Percentiles rank a stretch among this genome's conserved stretches.
Conservation (phyloP, 495 filamentous ascomycete genomes). For the Glutinoglossum americanum region DNA sequence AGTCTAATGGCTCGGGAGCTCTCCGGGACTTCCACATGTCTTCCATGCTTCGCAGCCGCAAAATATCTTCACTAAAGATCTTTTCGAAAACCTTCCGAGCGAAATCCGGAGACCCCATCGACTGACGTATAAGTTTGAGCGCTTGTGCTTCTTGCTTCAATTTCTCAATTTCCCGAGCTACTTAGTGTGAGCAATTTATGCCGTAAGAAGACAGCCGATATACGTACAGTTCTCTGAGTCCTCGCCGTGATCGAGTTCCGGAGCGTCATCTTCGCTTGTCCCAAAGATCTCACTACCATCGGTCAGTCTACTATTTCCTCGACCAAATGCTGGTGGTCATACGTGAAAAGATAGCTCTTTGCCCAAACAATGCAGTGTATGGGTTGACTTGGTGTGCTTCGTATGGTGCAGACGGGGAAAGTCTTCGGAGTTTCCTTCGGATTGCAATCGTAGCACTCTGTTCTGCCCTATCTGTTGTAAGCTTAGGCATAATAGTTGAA, state of each 20-base stretch:
- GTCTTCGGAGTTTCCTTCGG: slow-evolving; percentile 73
- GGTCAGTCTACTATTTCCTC: slow-evolving; percentile 8
- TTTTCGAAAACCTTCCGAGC: slow-evolving; percentile 70
- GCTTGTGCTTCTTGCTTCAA: slow-evolving; percentile 64
- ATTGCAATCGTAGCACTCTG: slow-evolving; percentile 92
- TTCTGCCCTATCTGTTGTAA: slow-evolving; percentile 34
- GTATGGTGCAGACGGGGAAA: slow-evolving; percentile 90
- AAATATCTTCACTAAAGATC: slow-evolving; percentile 73
- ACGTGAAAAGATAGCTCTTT: slow-evolving; percentile 86
- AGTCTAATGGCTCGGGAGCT: slow-evolving; percentile 52
- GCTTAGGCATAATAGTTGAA: not conserved
- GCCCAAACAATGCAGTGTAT: slow-evolving; percentile 99
- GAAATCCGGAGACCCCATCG: slow-evolving; percentile 68
- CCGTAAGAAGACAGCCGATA: not conserved
- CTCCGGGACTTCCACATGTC: slow-evolving; percentile 87
- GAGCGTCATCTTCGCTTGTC: slow-evolving; percentile 61
- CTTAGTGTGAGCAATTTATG: slow-evolving; percentile 10
- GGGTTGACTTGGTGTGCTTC: slow-evolving; percentile 81
- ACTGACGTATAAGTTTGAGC: slow-evolving; percentile 57
- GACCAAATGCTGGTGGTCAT: slow-evolving; percentile 8
- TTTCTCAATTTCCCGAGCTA: slow-evolving; percentile 68
- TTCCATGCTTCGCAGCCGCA: slow-evolving; percentile 66
- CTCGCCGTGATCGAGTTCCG: slow-evolving; percentile 53
- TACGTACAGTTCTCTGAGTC: slow-evolving; percentile 55
- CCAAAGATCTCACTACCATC: slow-evolving; percentile 60